Evolutionary conservation across 2,329 filamentous ascomycete species (phyloP).

Genomic region (Diaporthe eres): DNA sequence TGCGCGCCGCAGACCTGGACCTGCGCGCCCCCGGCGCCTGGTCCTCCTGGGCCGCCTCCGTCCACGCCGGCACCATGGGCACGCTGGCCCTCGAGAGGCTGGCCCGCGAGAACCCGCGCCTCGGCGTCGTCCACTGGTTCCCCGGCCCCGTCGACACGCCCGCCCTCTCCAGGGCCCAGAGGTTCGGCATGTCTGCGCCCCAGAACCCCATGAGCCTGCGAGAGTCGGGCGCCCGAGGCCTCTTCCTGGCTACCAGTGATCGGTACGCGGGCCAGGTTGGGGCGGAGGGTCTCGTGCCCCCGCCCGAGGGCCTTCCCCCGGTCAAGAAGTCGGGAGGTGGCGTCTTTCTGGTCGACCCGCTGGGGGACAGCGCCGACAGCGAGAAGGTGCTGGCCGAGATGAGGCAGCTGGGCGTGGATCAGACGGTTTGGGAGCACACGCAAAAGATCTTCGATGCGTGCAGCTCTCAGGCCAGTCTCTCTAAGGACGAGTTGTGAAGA

Average conservation of each 20-base stretch:
- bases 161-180: neutral
- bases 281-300: neutral
- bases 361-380: slow-evolving; percentile 3
- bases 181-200: neutral
- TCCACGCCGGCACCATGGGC: neutral
- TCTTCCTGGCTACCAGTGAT: slow-evolving; percentile 2
- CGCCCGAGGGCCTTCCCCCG: neutral
- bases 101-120: neutral
- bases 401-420: neutral
- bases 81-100: slow-evolving; percentile 1
- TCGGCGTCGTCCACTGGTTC: slow-evolving; percentile 8
- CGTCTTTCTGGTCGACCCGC: neutral
- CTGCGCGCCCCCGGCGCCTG: neutral
- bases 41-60: neutral
- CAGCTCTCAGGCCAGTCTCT: neutral
- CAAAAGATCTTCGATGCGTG: neutral
- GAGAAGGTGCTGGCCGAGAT: neutral
- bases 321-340: slow-evolving; percentile 1
- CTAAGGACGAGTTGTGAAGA: neutral
- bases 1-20: neutral
- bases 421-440: neutral
- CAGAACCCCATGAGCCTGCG: neutral
- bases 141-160: neutral
- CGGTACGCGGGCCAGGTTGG: neutral
- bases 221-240: neutral